Conservation (phyloP, 2,329 filamentous ascomycete genomes). For the Calonectria honghensis region DNA sequence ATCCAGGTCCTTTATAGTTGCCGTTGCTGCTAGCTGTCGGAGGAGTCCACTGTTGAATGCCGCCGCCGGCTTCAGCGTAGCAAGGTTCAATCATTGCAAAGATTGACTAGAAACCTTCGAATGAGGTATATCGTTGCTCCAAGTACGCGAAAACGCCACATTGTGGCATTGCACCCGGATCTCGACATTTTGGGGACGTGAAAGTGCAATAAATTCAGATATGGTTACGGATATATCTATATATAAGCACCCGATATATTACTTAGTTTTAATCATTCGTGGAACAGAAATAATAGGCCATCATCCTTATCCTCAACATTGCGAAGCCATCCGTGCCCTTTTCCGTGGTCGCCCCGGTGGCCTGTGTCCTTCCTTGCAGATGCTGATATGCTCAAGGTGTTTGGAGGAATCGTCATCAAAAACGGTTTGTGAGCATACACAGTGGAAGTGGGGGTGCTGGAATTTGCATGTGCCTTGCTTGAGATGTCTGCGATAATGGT, state of each 20-base stretch:
- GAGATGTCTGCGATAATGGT: conserved; percentile 27
- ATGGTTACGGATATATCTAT: neutral
- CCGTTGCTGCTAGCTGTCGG: too few relatives aligned
- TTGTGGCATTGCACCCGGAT: neutral
- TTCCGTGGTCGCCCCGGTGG: conserved; percentile 21
- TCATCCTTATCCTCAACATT: neutral
- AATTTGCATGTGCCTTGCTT: conserved; percentile 9
- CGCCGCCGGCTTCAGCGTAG: too few relatives aligned
- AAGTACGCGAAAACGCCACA: neutral
- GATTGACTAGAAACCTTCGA: too few relatives aligned
- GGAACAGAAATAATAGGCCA: neutral
- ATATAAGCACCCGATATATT: neutral
- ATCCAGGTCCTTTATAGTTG: too few relatives aligned
- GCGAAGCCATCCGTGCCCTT: neutral
- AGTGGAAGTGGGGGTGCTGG: conserved; percentile 3
- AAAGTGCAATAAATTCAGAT: neutral
- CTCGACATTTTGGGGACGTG: neutral
- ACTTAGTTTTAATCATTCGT: neutral
- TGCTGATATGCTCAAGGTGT: conserved; percentile 13
- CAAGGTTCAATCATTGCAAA: too few relatives aligned
- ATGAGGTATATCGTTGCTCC: neutral
- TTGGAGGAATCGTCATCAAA: neutral
- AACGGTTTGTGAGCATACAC: conserved; percentile 4
- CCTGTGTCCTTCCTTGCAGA: conserved; percentile 22
- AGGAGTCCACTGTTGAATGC: too few relatives aligned